Base-by-base conservation (phyloP, 2,329 filamentous ascomycete genomes). In the Microcera coccophila region DNA sequence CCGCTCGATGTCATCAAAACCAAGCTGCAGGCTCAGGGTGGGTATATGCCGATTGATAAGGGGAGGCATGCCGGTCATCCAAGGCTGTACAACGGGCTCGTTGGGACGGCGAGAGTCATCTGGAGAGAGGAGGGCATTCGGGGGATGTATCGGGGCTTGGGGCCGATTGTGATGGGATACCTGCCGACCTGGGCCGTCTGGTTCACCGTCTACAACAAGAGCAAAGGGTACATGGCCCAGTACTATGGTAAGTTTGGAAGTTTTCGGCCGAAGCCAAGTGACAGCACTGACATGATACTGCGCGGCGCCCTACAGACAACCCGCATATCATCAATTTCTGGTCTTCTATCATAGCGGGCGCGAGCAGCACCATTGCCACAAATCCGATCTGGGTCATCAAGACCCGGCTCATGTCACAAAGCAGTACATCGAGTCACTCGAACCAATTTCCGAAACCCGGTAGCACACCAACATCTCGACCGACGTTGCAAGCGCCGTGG, bases 331-430 rank as follows among this genome's bases (percentile, higher is more conserved):
- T 91, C 58, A 89, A 88, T 61, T 85, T 93, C 53, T 90, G 87
- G 73, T 93, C 93, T 17, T 95, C 93, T 9, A 81, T 98, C 47
- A 79, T 90, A 43, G 93, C 91, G 18, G 93, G 93, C 40, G 90
- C 83, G 48, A 95, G 87, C 70, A 96, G 90, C 54, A 98, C 93
- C 4, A 77, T 97, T 50, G 86, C 85, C 49, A 98, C 93, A 18
- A 98, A 97, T 65, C 93, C 93, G 1, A 98, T 98, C 48, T 98
- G 93, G 93, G 93, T 98, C 28, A 95, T 98, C 71, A 98, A 98
- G 70, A 98, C 93, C 37, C 79, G 93, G 54, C 79, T 98, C 56
- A 97, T 97, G 93, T 95, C 93, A 28, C 93, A 97, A 70, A 85
- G 82, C 77, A 51, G 74, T 68, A 53, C 65, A 62, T 54, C 67